Base-by-base conservation (phyloP, 768 basidiomycete species). In the Russula olivacea region DNA sequence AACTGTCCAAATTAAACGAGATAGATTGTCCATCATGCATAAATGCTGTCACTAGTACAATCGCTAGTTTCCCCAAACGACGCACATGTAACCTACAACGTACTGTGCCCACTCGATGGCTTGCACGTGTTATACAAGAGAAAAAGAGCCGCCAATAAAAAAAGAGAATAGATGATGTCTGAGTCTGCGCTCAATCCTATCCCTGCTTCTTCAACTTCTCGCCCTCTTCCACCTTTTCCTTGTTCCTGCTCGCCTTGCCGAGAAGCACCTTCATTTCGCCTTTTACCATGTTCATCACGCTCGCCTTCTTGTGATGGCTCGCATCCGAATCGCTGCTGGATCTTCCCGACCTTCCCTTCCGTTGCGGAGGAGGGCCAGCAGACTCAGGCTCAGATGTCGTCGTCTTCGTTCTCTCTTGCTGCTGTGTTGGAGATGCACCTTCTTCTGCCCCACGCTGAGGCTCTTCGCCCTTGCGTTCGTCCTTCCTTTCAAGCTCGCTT, bases 181-280 rank as follows among this genome's bases (percentile, higher is more conserved):
- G 25, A 10, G 28, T 19, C 5, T 25, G 25, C 21, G 15, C 36
- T 19, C 48, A 65, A 21, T 57, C n/a, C 4, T 36, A 25, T 43
- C 65, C 65, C 0, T 59, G 36, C 36, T 36, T 45, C 30, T 66
- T 64, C 56, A 66, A 17, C 47, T 48, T 66, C 36, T 58, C 56
- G 14, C 65, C 65, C 40, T 54, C 61, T 28, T 66, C 65, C 34
- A 66, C 61, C 57, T 50, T 66, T 5, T 51, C 65, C 36, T 32
- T 48, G 19, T 64, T 66, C 43, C 52, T 32, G 17, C 61, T 66
- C 11, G 61, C 65, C 52, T 58, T 66, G 3, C 65, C 65, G 12
- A 66, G 52, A 19, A 66, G 56, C 23, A 64, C 53, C 45, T 58
- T 63, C 61, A 66, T 58, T 38, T 59, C 65, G 1, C 61, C 65